Evolutionary conservation across 352 stramenopile genomes (phyloP).

Genomic region (Lagenidium sp.): DNA sequence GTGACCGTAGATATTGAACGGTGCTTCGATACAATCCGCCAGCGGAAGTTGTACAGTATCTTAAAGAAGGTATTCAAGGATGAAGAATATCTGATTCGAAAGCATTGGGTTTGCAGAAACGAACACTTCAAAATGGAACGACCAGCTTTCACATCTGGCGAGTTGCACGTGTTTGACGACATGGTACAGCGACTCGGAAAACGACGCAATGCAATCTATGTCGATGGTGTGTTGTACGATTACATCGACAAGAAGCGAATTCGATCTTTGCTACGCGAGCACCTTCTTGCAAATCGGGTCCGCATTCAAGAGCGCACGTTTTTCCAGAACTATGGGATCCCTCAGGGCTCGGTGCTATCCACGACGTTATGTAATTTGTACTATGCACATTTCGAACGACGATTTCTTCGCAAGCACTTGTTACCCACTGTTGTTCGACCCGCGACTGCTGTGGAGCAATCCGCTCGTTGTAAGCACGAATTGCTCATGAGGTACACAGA

Average conservation of each 20-base stretch:
- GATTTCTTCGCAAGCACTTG: conserved; percentile 37
- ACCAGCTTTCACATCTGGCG: conserved; percentile 38
- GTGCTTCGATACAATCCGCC: conserved; percentile 76
- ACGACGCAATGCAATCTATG: conserved; percentile 40
- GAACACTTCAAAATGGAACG: conserved; percentile 58
- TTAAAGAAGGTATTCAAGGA: conserved; percentile 53
- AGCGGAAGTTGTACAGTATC: conserved; percentile 48
- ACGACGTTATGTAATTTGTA: conserved; percentile 79
- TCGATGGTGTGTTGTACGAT: conserved; percentile 76
- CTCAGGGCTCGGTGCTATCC: conserved; percentile 76
- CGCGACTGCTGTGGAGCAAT: conserved; percentile 12
- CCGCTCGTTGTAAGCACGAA: conserved; percentile 29
- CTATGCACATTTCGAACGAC: conserved; percentile 66
- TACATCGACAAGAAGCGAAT: conserved; percentile 45
- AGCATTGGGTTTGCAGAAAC: conserved; percentile 61
- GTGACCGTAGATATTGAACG: conserved; percentile 70
- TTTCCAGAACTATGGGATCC: conserved; percentile 57
- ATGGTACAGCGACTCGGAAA: conserved; percentile 21
- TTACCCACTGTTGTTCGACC: too few relatives aligned
- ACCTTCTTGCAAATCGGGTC: conserved; percentile 49
- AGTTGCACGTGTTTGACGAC: conserved; percentile 43
- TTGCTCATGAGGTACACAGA: conserved; percentile 67
- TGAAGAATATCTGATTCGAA: conserved; percentile 68
- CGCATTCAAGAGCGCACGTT: conserved; percentile 38
- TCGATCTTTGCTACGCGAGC: conserved; percentile 46